These are phyloP conservation scores for Ceratobasidium sp. DNA, from an alignment of 1,284 basidiomycete genomes.

Conservation along the genomic window DNA sequence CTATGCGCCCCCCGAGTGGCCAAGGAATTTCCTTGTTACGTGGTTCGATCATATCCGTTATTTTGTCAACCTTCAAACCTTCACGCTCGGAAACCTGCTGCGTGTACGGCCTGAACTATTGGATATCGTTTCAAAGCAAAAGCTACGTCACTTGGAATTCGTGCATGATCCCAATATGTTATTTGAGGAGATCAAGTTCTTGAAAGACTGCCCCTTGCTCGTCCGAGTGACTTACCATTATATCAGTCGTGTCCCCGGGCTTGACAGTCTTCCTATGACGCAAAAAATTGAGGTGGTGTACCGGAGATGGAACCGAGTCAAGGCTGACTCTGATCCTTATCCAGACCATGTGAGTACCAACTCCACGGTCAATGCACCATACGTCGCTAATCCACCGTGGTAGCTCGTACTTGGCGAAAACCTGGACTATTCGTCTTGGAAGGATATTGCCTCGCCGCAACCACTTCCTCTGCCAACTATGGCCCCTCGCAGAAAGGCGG, in stretches of 20 bases:
- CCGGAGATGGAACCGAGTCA: not conserved
- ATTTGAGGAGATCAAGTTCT: no score
- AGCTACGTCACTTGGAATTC: constrained; percentile 2
- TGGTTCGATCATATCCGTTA: not conserved
- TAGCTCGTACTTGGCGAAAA: not conserved
- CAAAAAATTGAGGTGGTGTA: not conserved
- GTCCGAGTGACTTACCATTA: not conserved
- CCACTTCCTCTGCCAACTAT: not conserved
- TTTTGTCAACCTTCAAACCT: not conserved
- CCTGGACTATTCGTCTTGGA: constrained; percentile 11
- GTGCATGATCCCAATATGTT: not conserved
- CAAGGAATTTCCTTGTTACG: not conserved
- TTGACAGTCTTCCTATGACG: not conserved
- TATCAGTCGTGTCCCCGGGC: not conserved
- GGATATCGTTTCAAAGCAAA: not conserved
- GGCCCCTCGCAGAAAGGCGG: not conserved
- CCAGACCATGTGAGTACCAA: not conserved
- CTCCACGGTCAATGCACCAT: not conserved
- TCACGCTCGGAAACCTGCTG: not conserved
- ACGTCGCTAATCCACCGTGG: not conserved
- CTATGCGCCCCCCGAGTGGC: not conserved
- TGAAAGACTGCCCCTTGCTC: not conserved
- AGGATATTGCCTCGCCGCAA: not conserved
- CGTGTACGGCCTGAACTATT: not conserved
- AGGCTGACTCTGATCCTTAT: not conserved